Percentiles rank a stretch among this genome's conserved stretches.
These are phyloP conservation scores for Zoysia pacifica DNA, from an alignment of 176 grass and related monocot genomes.

Conservation along the genomic window DNA sequence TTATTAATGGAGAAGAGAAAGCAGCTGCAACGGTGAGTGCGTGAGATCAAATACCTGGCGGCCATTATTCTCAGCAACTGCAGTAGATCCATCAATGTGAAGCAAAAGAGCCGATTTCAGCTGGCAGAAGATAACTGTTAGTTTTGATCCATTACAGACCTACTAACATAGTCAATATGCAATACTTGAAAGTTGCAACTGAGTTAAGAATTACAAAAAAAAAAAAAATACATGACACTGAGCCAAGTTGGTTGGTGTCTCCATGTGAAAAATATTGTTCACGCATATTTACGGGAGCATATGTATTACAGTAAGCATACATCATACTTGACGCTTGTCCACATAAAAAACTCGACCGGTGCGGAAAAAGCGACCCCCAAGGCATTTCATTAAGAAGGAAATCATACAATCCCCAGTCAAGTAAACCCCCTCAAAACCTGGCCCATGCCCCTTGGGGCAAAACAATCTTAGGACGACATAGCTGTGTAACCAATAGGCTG, in stretches of 20 bases:
- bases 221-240: neutral
- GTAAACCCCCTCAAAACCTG: too few relatives aligned
- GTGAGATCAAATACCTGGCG: slow-evolving; percentile 65
- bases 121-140: slow-evolving; percentile 52
- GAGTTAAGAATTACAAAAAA: neutral
- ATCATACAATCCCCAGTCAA: too few relatives aligned
- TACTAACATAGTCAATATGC: neutral
- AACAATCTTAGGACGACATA: too few relatives aligned
- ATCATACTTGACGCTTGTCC: too few relatives aligned
- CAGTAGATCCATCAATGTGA: slow-evolving; percentile 90
- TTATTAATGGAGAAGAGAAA: slow-evolving; percentile 18
- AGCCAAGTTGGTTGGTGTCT: slow-evolving; percentile 1
- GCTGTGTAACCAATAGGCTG: too few relatives aligned
- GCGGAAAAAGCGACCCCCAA: too few relatives aligned
- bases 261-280: neutral
- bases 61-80: slow-evolving; percentile 93
- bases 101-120: slow-evolving; percentile 89
- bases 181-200: neutral
- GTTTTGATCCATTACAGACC: slow-evolving; percentile 3
- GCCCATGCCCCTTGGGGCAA: too few relatives aligned
- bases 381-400: too few relatives aligned
- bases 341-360: too few relatives aligned
- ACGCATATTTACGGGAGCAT: too few relatives aligned
- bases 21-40: neutral
- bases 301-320: too few relatives aligned